A percentile compares a stretch with the other conserved stretches of the same genome.
Conservation (phyloP, 495 filamentous ascomycete species). For the Aspergillus incahuasiensis region DNA sequence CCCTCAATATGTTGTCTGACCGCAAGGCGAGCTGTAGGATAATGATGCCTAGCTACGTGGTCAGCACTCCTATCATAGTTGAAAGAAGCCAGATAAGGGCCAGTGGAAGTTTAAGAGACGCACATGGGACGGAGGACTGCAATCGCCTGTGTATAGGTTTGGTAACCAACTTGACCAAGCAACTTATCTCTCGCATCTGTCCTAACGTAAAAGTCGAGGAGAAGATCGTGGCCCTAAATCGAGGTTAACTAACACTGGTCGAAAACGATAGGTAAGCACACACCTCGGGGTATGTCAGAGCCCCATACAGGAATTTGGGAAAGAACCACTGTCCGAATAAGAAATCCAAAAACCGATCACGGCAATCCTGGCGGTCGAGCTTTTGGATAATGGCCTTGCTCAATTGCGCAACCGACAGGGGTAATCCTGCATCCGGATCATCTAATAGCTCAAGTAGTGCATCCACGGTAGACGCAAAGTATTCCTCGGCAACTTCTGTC, state of each 20-base stretch:
- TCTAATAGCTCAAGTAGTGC: conserved; percentile 83
- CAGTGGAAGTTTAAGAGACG: no score
- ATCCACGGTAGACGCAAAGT: conserved; percentile 78
- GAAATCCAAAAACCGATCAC: conserved; percentile 68
- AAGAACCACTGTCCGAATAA: conserved; percentile 91
- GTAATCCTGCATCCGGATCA: conserved; percentile 71
- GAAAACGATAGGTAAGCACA: conserved; percentile 16
- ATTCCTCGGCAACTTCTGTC: conserved; percentile 78
- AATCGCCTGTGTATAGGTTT: conserved; percentile 67
- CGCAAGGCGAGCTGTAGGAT: conserved; percentile 44
- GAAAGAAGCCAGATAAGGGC: no score
- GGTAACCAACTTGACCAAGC: conserved; percentile 74
- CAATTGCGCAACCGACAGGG: conserved; percentile 75
- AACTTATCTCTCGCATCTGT: conserved; percentile 87
- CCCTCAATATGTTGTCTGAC: conserved; percentile 72
- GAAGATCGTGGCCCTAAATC: conserved; percentile 69
- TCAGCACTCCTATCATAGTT: background rate
- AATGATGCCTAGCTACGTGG: conserved; percentile 33
- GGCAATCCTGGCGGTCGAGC: conserved; percentile 62
- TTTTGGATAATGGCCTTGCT: conserved; percentile 76
- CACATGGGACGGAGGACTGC: conserved; percentile 47
- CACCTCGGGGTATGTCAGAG: conserved; percentile 87
- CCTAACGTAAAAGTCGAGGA: conserved; percentile 85
- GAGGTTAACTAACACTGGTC: background rate
- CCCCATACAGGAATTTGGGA: conserved; percentile 75